Evolutionary conservation across 2,329 filamentous ascomycete genomes (phyloP).

Genomic region (Sphaerulina musiva): DNA sequence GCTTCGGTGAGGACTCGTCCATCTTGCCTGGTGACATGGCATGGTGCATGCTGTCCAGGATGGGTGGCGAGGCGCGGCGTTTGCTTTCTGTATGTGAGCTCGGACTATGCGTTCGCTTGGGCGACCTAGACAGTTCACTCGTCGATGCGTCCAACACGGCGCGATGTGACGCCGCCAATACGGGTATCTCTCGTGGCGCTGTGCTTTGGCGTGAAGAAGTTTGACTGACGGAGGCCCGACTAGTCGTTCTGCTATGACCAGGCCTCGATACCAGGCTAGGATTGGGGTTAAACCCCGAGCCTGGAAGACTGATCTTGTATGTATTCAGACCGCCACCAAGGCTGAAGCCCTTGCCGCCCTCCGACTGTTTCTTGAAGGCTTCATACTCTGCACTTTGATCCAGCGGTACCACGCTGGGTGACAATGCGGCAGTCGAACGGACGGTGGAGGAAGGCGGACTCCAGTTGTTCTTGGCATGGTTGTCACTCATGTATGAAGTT

Average conservation of each 20-base stretch:
- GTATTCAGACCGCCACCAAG: slow-evolving; percentile 38
- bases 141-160: slow-evolving; percentile 24
- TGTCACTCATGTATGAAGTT: slow-evolving; percentile 47
- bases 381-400: slow-evolving; percentile 79
- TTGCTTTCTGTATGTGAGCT: slow-evolving; percentile 39
- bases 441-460: slow-evolving; percentile 65
- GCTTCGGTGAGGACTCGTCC: slow-evolving; percentile 23
- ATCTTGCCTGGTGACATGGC: slow-evolving; percentile 14
- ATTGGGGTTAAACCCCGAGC: slow-evolving; percentile 11
- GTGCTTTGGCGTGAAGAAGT: slow-evolving; percentile 22
- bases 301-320: slow-evolving; percentile 35
- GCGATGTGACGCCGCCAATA: slow-evolving; percentile 22
- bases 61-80: slow-evolving; percentile 44
- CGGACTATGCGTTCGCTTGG: slow-evolving; percentile 45
- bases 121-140: slow-evolving; percentile 35
- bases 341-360: slow-evolving; percentile 49
- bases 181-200: slow-evolving; percentile 37
- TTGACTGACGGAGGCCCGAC: slow-evolving; percentile 14
- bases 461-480: slow-evolving; percentile 65
- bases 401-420: slow-evolving; percentile 62
- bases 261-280: slow-evolving; percentile 19
- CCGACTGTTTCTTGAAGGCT: slow-evolving; percentile 67
- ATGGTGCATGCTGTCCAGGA: slow-evolving; percentile 4
- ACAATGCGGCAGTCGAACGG: slow-evolving; percentile 60
- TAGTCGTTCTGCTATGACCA: slow-evolving; percentile 18